phyloP scores from a whole-genome alignment of 768 basidiomycete species.

The Leccinellum albellum region DNA sequence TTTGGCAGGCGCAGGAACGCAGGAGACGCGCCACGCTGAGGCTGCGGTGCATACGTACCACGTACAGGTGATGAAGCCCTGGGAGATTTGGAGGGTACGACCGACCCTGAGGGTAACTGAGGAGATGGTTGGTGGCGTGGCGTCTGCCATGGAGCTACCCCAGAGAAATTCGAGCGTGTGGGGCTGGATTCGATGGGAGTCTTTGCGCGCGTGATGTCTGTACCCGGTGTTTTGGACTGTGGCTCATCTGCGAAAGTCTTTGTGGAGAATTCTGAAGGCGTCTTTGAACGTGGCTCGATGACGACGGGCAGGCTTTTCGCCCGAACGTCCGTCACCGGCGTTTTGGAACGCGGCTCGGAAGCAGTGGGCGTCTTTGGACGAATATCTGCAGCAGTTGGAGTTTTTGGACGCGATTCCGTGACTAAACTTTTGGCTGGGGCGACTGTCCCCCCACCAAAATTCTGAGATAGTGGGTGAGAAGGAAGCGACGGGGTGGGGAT shows the following conservation, averaged over 20 bases:
- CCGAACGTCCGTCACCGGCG: slow-evolving; percentile 15
- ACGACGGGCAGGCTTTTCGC: slow-evolving; percentile 9
- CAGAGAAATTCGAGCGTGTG: slow-evolving; percentile 15
- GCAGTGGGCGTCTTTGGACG: slow-evolving; percentile 18
- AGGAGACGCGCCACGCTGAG: slow-evolving; percentile 45
- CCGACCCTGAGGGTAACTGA: slow-evolving; percentile 30
- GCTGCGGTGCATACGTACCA: slow-evolving; percentile 41
- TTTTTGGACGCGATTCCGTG: slow-evolving; percentile 22
- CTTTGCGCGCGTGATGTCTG: slow-evolving; percentile 17
- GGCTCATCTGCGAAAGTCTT: slow-evolving; percentile 16
- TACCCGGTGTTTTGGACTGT: slow-evolving; percentile 19
- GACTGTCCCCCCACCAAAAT: slow-evolving; percentile 6
- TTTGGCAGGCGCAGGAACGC: slow-evolving; percentile 51
- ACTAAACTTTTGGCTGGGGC: slow-evolving; percentile 11
- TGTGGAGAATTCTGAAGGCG: slow-evolving; percentile 10
- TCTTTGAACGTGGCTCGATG: slow-evolving; percentile 19
- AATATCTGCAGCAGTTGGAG: slow-evolving; percentile 12
- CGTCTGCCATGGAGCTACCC: slow-evolving; percentile 21
- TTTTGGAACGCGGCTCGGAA: slow-evolving; percentile 20
- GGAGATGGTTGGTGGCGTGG: slow-evolving; percentile 28
- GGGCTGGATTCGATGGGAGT: slow-evolving; percentile 16
- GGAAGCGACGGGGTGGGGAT: slow-evolving; percentile 12
- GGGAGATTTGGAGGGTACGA: slow-evolving; percentile 19
- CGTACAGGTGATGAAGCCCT: slow-evolving; percentile 38
- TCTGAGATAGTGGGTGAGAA: slow-evolving; percentile 22